A percentile compares a stretch with the other conserved stretches of the same genome.
Evolutionary conservation across 2,329 filamentous ascomycete species (phyloP).

Genomic region (Calonectria pteridis): DNA sequence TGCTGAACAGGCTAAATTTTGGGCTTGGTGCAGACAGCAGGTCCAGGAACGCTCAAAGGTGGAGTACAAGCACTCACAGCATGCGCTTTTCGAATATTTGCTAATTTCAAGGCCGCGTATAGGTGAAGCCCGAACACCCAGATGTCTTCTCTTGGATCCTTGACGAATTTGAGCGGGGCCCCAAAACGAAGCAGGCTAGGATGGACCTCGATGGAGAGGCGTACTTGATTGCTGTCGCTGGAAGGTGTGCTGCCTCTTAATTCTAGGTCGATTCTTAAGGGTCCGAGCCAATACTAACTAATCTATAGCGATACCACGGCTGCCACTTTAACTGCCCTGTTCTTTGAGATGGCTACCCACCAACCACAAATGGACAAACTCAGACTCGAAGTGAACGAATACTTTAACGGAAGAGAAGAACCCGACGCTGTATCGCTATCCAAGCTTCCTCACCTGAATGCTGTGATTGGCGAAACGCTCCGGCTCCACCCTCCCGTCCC

Average conservation of each 20-base stretch:
- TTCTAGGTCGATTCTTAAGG: not conserved
- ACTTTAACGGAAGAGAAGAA: not conserved
- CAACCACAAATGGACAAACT: not conserved
- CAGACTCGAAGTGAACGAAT: not conserved
- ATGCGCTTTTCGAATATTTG: too few species aligned
- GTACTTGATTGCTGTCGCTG: conserved; percentile 20
- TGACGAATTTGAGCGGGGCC: conserved; percentile 34
- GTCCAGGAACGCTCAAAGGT: conserved; percentile 26
- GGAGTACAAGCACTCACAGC: not conserved
- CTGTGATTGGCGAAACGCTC: conserved; percentile 21
- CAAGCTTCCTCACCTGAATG: conserved; percentile 22
- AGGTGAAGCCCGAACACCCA: conserved; percentile 35
- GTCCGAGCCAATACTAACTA: not conserved
- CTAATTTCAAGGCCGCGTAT: not conserved
- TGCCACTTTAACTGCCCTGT: not conserved
- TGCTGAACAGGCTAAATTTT: conserved; percentile 22
- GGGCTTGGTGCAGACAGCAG: conserved; percentile 24
- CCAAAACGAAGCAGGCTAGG: conserved; percentile 17
- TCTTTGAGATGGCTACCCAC: not conserved
- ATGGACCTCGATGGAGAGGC: conserved; percentile 26
- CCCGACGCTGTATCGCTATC: not conserved
- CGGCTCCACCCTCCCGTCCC: conserved; percentile 1
- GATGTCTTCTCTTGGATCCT: conserved; percentile 51
- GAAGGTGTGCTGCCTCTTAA: conserved; percentile 27
- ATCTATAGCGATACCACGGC: not conserved